Base-by-base conservation (phyloP, 192 early-diverging fungal species). In the Dimargaris cristalligena region DNA sequence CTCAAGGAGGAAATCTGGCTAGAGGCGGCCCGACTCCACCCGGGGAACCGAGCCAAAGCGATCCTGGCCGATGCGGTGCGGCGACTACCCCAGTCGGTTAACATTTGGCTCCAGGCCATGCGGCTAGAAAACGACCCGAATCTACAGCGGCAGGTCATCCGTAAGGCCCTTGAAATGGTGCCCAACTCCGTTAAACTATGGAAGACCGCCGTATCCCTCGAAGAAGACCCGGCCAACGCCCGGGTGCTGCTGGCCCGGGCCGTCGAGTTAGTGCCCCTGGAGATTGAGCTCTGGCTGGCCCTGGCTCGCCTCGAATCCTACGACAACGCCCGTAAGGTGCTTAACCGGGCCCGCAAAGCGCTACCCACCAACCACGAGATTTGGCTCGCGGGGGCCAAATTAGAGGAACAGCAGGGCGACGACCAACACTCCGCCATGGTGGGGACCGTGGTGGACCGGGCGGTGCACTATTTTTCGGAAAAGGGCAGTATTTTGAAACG, bases 1-100 rank as follows among this genome's bases (percentile, higher is more conserved):
- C 89, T 84, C 55, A 86, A 73, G 56, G 94, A 96, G 68, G 96
- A 99, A 64, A 79, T 97, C 18, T 99, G 96, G 96, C 74, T 99
- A 31, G 96, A 97, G 65, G 83, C 92, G 1, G 92, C 92, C 0
- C 82, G 93, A 18, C 73, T 99, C 26, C 91, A 94, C 69, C 86
- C 71, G 29, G 62, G 69, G 6, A 84, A 90, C 4, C 87, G 85
- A 41, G 92, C 93, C 11, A 91, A 92, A 63, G 78, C 83, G 44
- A 86, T 97, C 49, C 77, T 97, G n/a, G 88, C 89, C 13, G 83
- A 87, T 61, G 94, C 92, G 2, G 86, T 91, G 32, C 79, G 88
- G 14, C 79, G 89, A 60, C 63, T 96, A 32, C 96, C 96, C 20
- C 85, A 89, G 38, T 89, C 90, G 1, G 92, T 96, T 58, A 86